Percentiles rank a stretch among this genome's conserved stretches.
These are phyloP conservation scores for Ricinus communis DNA, from an alignment of 345 rosid species.

Conservation along the genomic window DNA sequence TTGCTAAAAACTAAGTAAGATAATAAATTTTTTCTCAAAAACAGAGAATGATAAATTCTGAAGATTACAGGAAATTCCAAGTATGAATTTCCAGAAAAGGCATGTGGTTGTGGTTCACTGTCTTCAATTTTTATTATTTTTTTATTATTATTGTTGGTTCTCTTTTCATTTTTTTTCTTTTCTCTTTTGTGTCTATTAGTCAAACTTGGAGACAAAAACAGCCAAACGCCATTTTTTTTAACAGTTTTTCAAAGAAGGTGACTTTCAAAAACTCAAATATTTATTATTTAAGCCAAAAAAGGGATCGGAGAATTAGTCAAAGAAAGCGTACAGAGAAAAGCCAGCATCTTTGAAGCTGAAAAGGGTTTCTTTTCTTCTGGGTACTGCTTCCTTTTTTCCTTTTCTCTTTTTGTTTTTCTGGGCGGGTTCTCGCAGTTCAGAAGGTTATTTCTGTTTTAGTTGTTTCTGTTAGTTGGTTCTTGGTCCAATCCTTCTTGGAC, in stretches of 20 bases:
- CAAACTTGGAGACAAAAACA: slow-evolving; percentile 2
- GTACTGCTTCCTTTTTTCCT: not conserved
- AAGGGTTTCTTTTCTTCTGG: not conserved
- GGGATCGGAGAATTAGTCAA: not conserved
- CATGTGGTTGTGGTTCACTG: no score
- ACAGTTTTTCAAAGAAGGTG: slow-evolving; percentile 12
- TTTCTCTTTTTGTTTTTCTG: not conserved
- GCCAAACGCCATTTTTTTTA: not conserved
- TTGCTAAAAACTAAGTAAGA: no score
- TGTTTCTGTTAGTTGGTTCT: not conserved
- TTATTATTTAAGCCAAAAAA: not conserved
- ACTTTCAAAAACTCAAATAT: not conserved
- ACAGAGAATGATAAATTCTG: no score
- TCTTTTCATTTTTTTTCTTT: no score
- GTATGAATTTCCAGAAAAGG: no score
- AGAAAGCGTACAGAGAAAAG: not conserved
- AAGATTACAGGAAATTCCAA: no score
- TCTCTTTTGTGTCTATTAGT: not conserved
- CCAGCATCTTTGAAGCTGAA: not conserved
- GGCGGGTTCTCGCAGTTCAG: not conserved
- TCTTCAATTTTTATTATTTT: no score
- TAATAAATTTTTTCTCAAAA: no score
- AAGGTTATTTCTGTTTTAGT: not conserved
- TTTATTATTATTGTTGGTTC: no score
- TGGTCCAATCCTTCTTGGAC: not conserved